Percentiles rank a stretch among this genome's conserved stretches.
phyloP scores from a whole-genome alignment of 345 rosid species.

The Corchorus capsularis region DNA sequence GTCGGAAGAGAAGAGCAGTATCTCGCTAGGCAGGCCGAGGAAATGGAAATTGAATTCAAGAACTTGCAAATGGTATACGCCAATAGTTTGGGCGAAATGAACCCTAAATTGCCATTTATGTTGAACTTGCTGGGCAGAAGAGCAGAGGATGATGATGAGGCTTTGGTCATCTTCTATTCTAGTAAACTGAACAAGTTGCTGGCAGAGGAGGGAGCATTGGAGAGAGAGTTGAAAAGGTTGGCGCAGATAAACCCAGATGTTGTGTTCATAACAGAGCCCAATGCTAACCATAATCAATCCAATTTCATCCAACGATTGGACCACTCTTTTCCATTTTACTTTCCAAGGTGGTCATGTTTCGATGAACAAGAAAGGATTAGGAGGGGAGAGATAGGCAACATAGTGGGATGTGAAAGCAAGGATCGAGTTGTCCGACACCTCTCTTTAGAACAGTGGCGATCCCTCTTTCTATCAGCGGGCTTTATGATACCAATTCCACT shows the following conservation, averaged over 20 bases:
- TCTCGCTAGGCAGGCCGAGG: neutral
- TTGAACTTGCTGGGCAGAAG: too few relatives aligned
- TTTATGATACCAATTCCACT: neutral
- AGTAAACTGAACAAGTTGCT: neutral
- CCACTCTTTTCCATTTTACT: neutral
- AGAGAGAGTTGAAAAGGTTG: too few relatives aligned
- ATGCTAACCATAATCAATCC: neutral
- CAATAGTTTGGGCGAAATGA: too few relatives aligned
- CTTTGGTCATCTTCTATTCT: neutral
- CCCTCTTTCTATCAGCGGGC: neutral
- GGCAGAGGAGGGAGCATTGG: too few relatives aligned
- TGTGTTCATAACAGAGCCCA: neutral
- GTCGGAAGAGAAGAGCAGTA: neutral
- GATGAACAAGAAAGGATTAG: too few relatives aligned
- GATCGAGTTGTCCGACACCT: neutral
- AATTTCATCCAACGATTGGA: neutral
- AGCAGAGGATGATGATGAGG: neutral
- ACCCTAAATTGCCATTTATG: too few relatives aligned
- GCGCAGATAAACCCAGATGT: too few relatives aligned
- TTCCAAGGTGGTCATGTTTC: too few relatives aligned
- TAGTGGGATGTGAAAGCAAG: neutral
- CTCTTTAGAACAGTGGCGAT: neutral
- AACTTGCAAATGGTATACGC: neutral
- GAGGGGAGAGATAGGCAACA: neutral
- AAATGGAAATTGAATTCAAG: rapidly evolving